These are phyloP conservation scores for Dalbergia oliveri DNA, from an alignment of 306 rosid genomes.

Conservation along the genomic window DNA sequence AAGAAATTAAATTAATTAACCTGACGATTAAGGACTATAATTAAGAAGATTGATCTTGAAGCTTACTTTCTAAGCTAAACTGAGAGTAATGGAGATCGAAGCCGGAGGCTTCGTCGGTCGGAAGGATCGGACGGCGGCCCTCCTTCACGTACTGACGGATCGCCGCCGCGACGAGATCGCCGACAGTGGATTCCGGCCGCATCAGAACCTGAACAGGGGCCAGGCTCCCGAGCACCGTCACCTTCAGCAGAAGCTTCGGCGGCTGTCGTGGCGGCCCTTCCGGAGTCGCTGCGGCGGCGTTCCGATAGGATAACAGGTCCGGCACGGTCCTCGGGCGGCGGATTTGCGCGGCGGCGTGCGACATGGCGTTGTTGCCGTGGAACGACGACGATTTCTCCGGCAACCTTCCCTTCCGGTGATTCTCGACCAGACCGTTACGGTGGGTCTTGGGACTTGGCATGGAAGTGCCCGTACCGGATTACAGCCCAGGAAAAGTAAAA, in stretches of 20 bases:
- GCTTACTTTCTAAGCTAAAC: constrained; percentile 92
- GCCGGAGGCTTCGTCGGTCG: constrained; percentile 47
- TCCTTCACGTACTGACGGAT: constrained; percentile 71
- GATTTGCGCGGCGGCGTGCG: constrained; percentile 39
- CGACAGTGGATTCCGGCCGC: constrained; percentile 65
- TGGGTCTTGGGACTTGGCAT: constrained; percentile 73
- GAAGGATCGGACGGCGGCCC: constrained; percentile 79
- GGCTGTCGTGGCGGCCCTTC: constrained; percentile 58
- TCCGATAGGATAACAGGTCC: constrained; percentile 53
- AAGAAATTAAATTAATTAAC: not conserved
- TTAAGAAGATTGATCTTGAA: not conserved
- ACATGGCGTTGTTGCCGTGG: constrained; percentile 45
- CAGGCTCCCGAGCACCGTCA: constrained; percentile 75
- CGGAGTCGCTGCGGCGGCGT: constrained; percentile 12
- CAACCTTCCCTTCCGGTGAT: constrained; percentile 57
- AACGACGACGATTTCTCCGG: constrained; percentile 69
- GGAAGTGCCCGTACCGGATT: not conserved
- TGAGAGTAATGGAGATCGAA: constrained; percentile 94
- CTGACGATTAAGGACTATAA: not conserved
- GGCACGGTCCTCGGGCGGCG: constrained; percentile 83
- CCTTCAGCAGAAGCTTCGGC: constrained; percentile 80
- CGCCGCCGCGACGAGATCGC: constrained; percentile 65
- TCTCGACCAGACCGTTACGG: constrained; percentile 53
- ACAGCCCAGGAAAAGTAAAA: not conserved
- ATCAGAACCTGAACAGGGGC: constrained; percentile 79